Evolutionary conservation across 345 rosid species (phyloP).

Genomic region (Eucalyptus fibrosa): DNA sequence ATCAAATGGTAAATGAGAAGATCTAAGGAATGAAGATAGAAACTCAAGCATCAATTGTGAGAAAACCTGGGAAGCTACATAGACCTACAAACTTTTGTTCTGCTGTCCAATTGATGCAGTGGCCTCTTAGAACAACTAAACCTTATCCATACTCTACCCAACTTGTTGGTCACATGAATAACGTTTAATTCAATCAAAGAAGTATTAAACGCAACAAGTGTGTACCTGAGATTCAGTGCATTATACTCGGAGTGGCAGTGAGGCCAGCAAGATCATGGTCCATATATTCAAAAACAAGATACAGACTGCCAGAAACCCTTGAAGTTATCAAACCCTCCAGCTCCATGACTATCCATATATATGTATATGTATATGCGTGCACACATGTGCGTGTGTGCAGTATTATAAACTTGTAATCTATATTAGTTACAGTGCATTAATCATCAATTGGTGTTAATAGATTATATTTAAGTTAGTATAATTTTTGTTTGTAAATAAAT

Average conservation of each 20-base stretch:
- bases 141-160: not conserved
- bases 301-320: slow-evolving; percentile 34
- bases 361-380: too few relatives aligned
- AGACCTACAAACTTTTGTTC: not conserved
- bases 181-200: not conserved
- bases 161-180: not conserved
- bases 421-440: not conserved
- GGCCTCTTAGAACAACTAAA: not conserved
- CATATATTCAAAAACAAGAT: slow-evolving; percentile 51
- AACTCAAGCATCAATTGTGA: not conserved
- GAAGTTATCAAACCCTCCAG: slow-evolving; percentile 48
- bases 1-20: not conserved
- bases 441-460: not conserved
- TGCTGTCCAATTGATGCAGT: not conserved
- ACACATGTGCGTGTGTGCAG: too few relatives aligned
- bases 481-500: not conserved
- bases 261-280: slow-evolving; percentile 58
- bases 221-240: slow-evolving; percentile 40
- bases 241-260: slow-evolving; percentile 22
- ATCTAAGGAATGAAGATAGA: not conserved
- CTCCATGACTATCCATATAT: slow-evolving; percentile 17
- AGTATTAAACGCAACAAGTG: not conserved
- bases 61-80: not conserved
- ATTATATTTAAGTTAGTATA: not conserved
- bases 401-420: too few relatives aligned